phyloP scores from a whole-genome alignment of 495 filamentous ascomycete species.

The Monascus purpureus region DNA sequence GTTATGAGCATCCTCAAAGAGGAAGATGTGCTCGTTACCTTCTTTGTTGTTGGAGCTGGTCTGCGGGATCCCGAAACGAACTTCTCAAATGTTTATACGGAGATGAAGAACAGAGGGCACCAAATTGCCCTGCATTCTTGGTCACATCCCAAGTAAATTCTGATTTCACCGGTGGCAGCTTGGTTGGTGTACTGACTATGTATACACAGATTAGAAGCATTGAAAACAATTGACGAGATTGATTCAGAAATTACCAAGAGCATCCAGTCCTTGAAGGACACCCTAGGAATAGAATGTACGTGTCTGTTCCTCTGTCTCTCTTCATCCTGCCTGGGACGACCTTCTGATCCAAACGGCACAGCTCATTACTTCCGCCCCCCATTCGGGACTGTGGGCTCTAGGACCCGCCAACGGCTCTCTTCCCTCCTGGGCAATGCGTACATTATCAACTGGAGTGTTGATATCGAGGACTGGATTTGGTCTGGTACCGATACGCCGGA shows the following conservation, averaged over 20 bases:
- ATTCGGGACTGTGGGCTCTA: conserved; percentile 60
- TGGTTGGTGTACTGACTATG: not conserved
- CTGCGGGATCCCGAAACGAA: conserved; percentile 45
- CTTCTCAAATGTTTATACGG: conserved; percentile 47
- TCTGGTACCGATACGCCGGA: conserved; percentile 49
- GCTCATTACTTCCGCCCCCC: conserved; percentile 61
- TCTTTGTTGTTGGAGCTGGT: conserved; percentile 62
- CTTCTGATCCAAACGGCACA: conserved; percentile 8
- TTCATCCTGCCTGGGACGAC: too few relatives aligned
- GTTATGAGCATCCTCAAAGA: conserved; percentile 52
- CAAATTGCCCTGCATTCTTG: conserved; percentile 64
- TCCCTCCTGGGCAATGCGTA: conserved; percentile 34
- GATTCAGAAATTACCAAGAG: conserved; percentile 59
- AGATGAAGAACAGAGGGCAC: conserved; percentile 52
- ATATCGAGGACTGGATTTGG: conserved; percentile 72
- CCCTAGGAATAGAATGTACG: conserved; percentile 33
- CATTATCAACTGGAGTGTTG: conserved; percentile 62
- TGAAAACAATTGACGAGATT: conserved; percentile 41
- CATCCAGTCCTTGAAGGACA: conserved; percentile 38
- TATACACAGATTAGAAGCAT: conserved; percentile 43
- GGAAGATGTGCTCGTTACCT: conserved; percentile 54
- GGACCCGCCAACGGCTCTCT: conserved; percentile 51
- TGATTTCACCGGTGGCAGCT: not conserved
- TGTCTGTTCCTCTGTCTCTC: too few relatives aligned
- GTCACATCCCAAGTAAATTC: conserved; percentile 50